phyloP scores from a whole-genome alignment of 1,284 basidiomycete genomes.

The Kalmanozyma brasiliensis region DNA sequence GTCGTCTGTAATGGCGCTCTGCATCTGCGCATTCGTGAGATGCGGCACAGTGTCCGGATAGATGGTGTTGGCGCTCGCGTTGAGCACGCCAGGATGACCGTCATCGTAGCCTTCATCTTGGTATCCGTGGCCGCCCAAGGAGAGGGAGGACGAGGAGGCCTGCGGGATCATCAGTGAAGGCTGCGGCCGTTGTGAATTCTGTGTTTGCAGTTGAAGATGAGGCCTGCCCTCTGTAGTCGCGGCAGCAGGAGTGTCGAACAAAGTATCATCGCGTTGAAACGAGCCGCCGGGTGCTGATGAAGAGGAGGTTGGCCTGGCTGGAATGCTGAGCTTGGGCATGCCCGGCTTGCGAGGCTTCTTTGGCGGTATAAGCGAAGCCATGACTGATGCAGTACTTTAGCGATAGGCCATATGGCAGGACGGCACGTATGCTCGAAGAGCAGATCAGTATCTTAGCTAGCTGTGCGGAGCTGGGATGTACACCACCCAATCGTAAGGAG shows the following conservation, averaged over 20 bases:
- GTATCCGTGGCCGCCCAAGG: constrained; percentile 24
- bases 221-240: constrained; percentile 4
- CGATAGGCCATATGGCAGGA: too few relatives aligned
- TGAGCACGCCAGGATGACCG: constrained; percentile 37
- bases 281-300: constrained; percentile 34
- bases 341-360: constrained; percentile 56
- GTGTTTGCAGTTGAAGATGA: constrained; percentile 13
- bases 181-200: constrained; percentile 25
- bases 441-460: too few relatives aligned
- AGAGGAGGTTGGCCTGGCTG: constrained; percentile 35
- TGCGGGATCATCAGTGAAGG: constrained; percentile 40
- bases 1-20: constrained; percentile 58
- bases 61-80: constrained; percentile 41
- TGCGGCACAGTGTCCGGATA: constrained; percentile 60
- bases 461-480: too few relatives aligned
- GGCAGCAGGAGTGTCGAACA: constrained; percentile 5
- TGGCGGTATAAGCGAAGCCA: constrained; percentile 64
- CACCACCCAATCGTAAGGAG: too few relatives aligned
- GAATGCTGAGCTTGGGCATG: constrained; percentile 64
- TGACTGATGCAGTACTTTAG: constrained; percentile 7
- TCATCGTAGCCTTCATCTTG: constrained; percentile 53
- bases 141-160: constrained; percentile 26
- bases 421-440: too few relatives aligned
- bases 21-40: constrained; percentile 46
- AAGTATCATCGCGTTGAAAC: constrained; percentile 16